phyloP scores from a whole-genome alignment of 306 rosid genomes.

The Inga oerstediana region DNA sequence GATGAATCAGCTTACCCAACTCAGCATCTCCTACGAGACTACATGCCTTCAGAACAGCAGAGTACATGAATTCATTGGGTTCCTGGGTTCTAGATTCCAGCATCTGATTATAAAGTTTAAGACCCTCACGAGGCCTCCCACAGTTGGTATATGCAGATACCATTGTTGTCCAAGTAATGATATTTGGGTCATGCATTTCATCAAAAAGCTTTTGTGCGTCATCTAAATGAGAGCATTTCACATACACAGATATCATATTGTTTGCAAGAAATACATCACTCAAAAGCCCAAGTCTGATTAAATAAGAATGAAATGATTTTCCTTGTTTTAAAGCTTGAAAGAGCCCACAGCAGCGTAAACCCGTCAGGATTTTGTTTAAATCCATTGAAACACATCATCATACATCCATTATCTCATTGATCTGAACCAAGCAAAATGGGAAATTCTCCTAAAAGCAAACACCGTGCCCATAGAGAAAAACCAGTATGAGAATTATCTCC shows the following conservation, averaged over 20 bases:
- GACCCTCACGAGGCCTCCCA: slow-evolving; percentile 64
- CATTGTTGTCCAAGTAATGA: slow-evolving; percentile 81
- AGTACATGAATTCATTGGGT: slow-evolving; percentile 73
- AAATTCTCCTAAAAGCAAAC: slow-evolving; percentile 3
- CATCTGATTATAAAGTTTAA: slow-evolving; percentile 54
- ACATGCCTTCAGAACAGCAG: slow-evolving; percentile 86
- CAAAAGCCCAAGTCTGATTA: slow-evolving; percentile 55
- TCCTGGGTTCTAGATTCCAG: slow-evolving; percentile 45
- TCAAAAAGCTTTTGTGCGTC: slow-evolving; percentile 71
- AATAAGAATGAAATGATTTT: slow-evolving; percentile 59
- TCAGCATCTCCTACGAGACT: slow-evolving; percentile 53
- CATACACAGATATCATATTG: slow-evolving; percentile 62
- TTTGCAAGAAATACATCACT: slow-evolving; percentile 57
- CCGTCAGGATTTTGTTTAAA: slow-evolving; percentile 50
- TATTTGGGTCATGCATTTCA: slow-evolving; percentile 64
- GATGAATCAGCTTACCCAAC: slow-evolving; percentile 62
- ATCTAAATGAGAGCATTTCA: slow-evolving; percentile 30
- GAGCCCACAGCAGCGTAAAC: slow-evolving; percentile 59
- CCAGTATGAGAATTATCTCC: neutral
- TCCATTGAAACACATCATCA: slow-evolving; percentile 40
- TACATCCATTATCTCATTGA: neutral
- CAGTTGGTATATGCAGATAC: slow-evolving; percentile 61
- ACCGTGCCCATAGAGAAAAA: neutral
- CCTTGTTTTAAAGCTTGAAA: slow-evolving; percentile 53
- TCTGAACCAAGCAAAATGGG: neutral